Conservation (phyloP, 2,329 filamentous ascomycete species). For the Colletotrichum melonis region DNA sequence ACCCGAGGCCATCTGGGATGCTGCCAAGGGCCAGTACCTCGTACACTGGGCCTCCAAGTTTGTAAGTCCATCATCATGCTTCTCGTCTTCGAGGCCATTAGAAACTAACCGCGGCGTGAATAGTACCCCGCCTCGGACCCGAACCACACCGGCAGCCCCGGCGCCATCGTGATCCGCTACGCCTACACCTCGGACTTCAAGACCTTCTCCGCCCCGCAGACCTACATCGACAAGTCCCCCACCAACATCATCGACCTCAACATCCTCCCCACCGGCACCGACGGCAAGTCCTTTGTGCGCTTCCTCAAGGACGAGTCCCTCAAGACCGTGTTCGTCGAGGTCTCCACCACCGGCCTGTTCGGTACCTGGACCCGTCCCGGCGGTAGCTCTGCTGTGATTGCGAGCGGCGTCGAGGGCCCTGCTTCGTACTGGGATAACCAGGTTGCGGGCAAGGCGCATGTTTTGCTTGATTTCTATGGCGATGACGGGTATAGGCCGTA, state of each 20-base stretch:
- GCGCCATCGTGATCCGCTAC: conserved; percentile 61
- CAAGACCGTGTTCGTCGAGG: conserved; percentile 63
- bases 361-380: conserved; percentile 63
- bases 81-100: too few species aligned
- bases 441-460: conserved; percentile 51
- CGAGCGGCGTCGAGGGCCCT: conserved; percentile 55
- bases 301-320: conserved; percentile 67
- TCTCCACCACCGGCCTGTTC: conserved; percentile 59
- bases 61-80: conserved; percentile 41
- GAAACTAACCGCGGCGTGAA: background rate
- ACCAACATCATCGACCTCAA: conserved; percentile 64
- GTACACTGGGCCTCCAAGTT: conserved; percentile 62
- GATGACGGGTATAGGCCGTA: conserved; percentile 62
- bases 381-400: conserved; percentile 54
- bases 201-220: conserved; percentile 61
- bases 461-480: conserved; percentile 62
- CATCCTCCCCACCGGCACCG: conserved; percentile 49
- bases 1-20: conserved; percentile 43
- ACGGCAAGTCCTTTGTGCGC: conserved; percentile 56
- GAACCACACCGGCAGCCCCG: conserved; percentile 58
- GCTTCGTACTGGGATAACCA: conserved; percentile 57
- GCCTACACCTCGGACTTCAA: conserved; percentile 66
- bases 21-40: conserved; percentile 49
- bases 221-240: conserved; percentile 60
- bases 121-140: conserved; percentile 60